A percentile compares a stretch with the other conserved stretches of the same genome.
These are phyloP conservation scores for Silene uniflora DNA, from an alignment of 148 eudicot genomes.

Conservation along the genomic window DNA sequence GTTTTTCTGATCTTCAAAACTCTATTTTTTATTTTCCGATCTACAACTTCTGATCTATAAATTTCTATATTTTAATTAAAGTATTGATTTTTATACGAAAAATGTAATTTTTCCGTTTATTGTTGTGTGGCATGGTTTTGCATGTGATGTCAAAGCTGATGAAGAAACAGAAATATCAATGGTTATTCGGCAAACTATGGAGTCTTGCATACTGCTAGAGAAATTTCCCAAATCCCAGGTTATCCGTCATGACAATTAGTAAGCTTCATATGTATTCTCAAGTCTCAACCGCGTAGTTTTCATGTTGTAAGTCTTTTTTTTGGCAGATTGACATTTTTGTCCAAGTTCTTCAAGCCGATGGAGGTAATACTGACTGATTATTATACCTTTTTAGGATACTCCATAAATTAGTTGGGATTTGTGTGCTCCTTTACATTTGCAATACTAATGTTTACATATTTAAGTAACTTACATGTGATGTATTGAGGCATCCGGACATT, in stretches of 20 bases:
- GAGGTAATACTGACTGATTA: constrained; percentile 42
- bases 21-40: too few relatives aligned
- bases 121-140: too few relatives aligned
- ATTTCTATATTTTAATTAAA: too few relatives aligned
- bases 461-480: not conserved
- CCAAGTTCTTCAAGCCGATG: constrained; percentile 99
- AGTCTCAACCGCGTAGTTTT: not conserved
- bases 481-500: not conserved
- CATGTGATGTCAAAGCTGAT: too few relatives aligned
- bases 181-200: constrained; percentile 97
- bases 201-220: constrained; percentile 81
- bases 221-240: constrained; percentile 95
- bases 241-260: not conserved
- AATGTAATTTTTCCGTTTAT: too few relatives aligned
- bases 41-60: too few relatives aligned
- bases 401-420: not conserved
- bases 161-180: constrained; percentile 91
- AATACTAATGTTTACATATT: not conserved
- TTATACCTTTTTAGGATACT: not conserved
- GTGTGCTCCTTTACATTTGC: not conserved
- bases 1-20: too few relatives aligned
- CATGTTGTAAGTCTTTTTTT: not conserved
- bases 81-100: too few relatives aligned
- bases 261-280: constrained; percentile 3
- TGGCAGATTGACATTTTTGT: constrained; percentile 92